These are phyloP conservation scores for Fusarium lateritium DNA, from an alignment of 2,329 filamentous ascomycete species.

Conservation along the genomic window DNA sequence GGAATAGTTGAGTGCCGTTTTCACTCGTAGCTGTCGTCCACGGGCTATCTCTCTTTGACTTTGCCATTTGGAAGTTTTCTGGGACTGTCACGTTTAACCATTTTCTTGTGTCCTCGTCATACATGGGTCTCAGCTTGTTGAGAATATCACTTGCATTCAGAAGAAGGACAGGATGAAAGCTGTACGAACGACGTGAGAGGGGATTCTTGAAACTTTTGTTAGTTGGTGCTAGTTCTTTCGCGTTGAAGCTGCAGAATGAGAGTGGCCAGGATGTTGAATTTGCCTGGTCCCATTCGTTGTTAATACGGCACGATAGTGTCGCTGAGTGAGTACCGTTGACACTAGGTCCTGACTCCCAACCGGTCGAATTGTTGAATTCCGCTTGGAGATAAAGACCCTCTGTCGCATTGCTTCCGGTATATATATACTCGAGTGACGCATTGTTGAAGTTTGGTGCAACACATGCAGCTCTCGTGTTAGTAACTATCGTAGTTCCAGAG, in stretches of 20 bases:
- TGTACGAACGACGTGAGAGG: conserved; percentile 3
- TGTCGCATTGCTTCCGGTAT: background rate
- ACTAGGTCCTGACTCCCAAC: background rate
- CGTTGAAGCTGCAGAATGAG: conserved; percentile 1
- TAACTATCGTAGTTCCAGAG: background rate
- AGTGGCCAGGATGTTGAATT: background rate
- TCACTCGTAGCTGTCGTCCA: background rate
- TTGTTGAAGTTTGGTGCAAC: accelerated
- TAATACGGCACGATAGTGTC: background rate
- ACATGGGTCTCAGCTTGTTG: accelerated
- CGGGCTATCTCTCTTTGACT: accelerated
- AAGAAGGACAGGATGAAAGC: conserved; percentile 2
- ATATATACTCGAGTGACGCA: background rate
- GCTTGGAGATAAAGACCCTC: conserved; percentile 4
- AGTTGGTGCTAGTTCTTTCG: accelerated
- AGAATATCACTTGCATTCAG: conserved; percentile 6
- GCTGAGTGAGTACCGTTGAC: background rate
- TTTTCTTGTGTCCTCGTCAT: accelerated
- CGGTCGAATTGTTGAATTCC: background rate
- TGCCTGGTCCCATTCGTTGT: conserved; percentile 2
- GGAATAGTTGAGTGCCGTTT: background rate
- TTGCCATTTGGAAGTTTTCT: background rate
- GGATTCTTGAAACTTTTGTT: background rate
- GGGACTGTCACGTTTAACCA: background rate
- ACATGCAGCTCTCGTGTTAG: conserved; percentile 8